phyloP scores from a whole-genome alignment of 148 eudicot genomes.

The Rhododendron kiyosumense region DNA sequence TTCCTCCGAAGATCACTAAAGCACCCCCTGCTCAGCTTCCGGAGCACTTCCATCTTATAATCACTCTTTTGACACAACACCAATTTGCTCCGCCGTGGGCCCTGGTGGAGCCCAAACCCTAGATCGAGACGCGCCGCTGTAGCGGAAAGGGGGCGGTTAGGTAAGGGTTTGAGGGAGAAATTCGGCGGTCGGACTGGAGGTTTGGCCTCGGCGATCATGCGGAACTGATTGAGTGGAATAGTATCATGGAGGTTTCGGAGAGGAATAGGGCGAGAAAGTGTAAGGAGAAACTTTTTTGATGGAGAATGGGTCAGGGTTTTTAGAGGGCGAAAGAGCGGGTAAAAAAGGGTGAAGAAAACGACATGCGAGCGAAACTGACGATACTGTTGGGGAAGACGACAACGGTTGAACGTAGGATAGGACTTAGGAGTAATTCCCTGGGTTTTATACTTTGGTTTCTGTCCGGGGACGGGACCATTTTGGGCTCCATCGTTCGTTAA shows the following conservation, averaged over 20 bases:
- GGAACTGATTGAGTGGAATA: not conserved
- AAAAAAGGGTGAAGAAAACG: not conserved
- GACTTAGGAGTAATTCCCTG: no score
- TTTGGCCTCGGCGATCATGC: slow-evolving; percentile 32
- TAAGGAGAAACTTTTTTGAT: not conserved
- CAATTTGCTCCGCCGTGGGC: slow-evolving; percentile 9
- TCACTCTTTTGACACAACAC: slow-evolving; percentile 10
- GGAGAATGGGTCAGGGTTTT: not conserved
- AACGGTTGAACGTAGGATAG: not conserved
- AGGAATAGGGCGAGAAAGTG: not conserved
- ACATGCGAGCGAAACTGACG: not conserved
- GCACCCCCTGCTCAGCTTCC: slow-evolving; percentile 48
- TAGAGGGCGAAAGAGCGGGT: not conserved
- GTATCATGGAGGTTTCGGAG: not conserved
- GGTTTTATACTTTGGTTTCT: no score
- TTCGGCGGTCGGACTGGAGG: slow-evolving; percentile 14
- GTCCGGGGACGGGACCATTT: no score
- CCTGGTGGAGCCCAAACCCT: slow-evolving; percentile 15
- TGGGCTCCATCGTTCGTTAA: no score
- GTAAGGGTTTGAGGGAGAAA: slow-evolving; percentile 14
- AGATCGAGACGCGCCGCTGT: slow-evolving; percentile 6
- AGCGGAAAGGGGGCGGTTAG: slow-evolving; percentile 8
- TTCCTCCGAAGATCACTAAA: slow-evolving; percentile 28
- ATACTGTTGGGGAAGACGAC: not conserved
- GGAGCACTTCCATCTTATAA: slow-evolving; percentile 32